These are phyloP conservation scores for Claviceps quebecensis DNA, from an alignment of 2,329 filamentous ascomycete genomes.

Conservation along the genomic window DNA sequence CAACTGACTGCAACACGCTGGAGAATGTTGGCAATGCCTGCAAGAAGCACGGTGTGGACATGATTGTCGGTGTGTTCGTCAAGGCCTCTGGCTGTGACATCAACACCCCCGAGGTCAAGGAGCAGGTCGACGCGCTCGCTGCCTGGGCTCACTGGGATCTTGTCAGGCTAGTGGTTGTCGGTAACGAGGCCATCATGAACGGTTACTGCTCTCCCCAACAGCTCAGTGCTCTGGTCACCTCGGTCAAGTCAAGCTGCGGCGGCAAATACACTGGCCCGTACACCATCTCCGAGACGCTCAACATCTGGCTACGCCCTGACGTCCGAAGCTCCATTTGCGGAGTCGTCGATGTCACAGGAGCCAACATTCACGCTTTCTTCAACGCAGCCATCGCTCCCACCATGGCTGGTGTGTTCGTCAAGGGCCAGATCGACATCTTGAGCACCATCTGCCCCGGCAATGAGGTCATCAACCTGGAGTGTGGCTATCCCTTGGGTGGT, in stretches of 20 bases:
- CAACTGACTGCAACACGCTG: constrained; percentile 77
- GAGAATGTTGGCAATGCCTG: constrained; percentile 59
- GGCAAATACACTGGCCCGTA: constrained; percentile 56
- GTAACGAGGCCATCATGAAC: constrained; percentile 83
- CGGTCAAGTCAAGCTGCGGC: constrained; percentile 52
- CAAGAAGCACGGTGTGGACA: constrained; percentile 50
- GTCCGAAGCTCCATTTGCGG: constrained; percentile 48
- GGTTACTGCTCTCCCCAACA: constrained; percentile 47
- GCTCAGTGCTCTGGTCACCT: constrained; percentile 57
- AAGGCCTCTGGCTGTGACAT: constrained; percentile 48
- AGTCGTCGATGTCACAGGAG: constrained; percentile 63
- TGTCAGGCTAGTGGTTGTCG: constrained; percentile 69
- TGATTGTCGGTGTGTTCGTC: constrained; percentile 85
- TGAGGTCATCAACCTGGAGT: constrained; percentile 71
- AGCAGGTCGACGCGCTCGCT: constrained; percentile 62
- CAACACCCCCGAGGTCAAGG: constrained; percentile 43
- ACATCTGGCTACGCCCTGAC: constrained; percentile 55
- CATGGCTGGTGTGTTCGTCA: constrained; percentile 63
- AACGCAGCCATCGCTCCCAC: constrained; percentile 51
- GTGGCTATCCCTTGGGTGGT: constrained; percentile 71
- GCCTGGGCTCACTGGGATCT: constrained; percentile 60
- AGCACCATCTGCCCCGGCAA: constrained; percentile 56
- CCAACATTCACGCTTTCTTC: constrained; percentile 94
- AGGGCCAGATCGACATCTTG: constrained; percentile 57
- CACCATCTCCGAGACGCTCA: constrained; percentile 79